phyloP scores from a whole-genome alignment of 108 stramenopile species.

The Conticribra weissflogii region DNA sequence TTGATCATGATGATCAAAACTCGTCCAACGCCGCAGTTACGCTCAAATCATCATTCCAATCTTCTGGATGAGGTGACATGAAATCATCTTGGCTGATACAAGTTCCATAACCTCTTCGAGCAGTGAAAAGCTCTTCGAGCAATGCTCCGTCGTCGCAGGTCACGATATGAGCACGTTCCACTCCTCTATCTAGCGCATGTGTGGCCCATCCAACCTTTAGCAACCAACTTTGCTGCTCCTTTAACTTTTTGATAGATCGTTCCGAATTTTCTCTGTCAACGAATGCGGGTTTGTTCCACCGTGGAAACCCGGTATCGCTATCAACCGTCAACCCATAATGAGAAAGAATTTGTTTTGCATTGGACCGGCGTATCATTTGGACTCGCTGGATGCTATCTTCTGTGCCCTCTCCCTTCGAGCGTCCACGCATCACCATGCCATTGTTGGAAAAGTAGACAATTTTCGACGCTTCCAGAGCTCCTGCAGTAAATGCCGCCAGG shows the following conservation, averaged over 20 bases:
- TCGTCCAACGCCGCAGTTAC: no score
- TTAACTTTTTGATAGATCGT: constrained; percentile 3
- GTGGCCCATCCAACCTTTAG: constrained; percentile 69
- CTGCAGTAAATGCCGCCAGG: constrained; percentile 61
- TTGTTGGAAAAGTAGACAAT: constrained; percentile 60
- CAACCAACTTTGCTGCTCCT: constrained; percentile 40
- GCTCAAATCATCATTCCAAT: constrained; percentile 51
- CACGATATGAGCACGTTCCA: constrained; percentile 69
- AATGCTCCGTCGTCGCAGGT: constrained; percentile 63
- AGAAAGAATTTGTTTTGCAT: constrained; percentile 36
- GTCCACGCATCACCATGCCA: constrained; percentile 48
- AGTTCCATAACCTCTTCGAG: constrained; percentile 60
- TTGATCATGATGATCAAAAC: no score
- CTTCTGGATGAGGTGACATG: constrained; percentile 45
- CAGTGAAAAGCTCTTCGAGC: constrained; percentile 65
- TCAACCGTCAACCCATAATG: constrained; percentile 42
- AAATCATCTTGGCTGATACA: constrained; percentile 64
- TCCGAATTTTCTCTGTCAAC: not conserved
- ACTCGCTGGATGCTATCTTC: constrained; percentile 53
- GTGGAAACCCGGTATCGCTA: constrained; percentile 43
- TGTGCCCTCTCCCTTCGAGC: constrained; percentile 9
- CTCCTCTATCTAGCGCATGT: constrained; percentile 59
- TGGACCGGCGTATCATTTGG: constrained; percentile 49
- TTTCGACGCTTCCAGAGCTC: constrained; percentile 55
- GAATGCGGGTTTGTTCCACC: constrained; percentile 9